Evolutionary conservation across 768 basidiomycete species (phyloP).

Genomic region (Udeniomyces megalosporus): DNA sequence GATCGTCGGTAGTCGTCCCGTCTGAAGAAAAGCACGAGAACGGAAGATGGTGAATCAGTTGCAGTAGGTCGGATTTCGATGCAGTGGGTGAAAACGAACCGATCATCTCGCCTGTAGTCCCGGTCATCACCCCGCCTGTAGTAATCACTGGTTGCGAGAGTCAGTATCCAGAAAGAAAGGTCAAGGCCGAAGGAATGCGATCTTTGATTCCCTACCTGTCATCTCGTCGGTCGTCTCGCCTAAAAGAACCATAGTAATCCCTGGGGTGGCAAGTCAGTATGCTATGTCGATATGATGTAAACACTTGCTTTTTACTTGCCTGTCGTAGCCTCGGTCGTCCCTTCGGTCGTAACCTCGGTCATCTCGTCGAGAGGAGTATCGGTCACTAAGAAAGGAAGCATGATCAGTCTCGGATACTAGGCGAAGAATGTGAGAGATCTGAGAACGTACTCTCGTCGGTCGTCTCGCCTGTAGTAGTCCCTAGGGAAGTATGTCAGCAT

Average conservation of each 20-base stretch:
- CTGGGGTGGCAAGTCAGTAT: constrained; percentile 1
- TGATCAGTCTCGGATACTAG: background rate
- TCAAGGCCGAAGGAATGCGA: background rate
- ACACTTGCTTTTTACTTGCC: no score
- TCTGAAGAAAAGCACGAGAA: background rate
- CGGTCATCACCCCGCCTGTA: constrained; percentile 8
- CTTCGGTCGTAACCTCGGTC: constrained; percentile 41
- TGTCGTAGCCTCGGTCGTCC: constrained; percentile 30
- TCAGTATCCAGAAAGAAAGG: background rate
- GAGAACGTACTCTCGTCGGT: constrained; percentile 1
- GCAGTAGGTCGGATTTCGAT: no score
- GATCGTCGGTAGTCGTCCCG: constrained; percentile 27
- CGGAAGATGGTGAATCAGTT: background rate
- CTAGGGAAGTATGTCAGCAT: background rate
- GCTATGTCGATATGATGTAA: no score
- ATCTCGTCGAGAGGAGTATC: constrained; percentile 34
- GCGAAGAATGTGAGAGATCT: no score
- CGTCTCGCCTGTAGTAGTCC: constrained; percentile 26
- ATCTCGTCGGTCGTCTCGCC: background rate
- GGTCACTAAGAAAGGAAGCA: background rate
- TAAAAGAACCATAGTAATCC: background rate
- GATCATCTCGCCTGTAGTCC: constrained; percentile 17
- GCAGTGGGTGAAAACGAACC: background rate
- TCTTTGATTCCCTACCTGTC: constrained; percentile 2
- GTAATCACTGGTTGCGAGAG: background rate